These are phyloP conservation scores for Phytophthora idaei DNA, from an alignment of 352 stramenopile genomes.

Conservation along the genomic window DNA sequence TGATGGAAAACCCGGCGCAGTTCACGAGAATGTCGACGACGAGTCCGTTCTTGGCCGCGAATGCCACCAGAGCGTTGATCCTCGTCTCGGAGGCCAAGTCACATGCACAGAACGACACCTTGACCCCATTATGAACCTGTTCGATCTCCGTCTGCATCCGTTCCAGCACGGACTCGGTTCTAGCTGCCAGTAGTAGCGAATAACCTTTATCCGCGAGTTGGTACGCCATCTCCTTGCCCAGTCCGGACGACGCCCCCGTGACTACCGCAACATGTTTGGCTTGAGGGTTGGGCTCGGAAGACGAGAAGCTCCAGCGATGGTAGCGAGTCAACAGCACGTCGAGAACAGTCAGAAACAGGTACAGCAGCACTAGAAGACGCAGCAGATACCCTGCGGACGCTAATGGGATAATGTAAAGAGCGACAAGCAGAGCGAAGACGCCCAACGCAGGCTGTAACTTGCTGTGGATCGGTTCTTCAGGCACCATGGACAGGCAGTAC, in stretches of 20 bases:
- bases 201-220: constrained; percentile 65
- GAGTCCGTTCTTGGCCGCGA: constrained; percentile 49
- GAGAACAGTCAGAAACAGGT: constrained; percentile 40
- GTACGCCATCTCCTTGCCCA: constrained; percentile 73
- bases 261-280: constrained; percentile 46
- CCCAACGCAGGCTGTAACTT: constrained; percentile 32
- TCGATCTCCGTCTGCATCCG: constrained; percentile 62
- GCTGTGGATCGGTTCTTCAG: constrained; percentile 17
- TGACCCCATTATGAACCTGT: constrained; percentile 40
- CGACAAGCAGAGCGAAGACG: constrained; percentile 32
- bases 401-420: constrained; percentile 28
- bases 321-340: constrained; percentile 55
- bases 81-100: constrained; percentile 52
- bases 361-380: constrained; percentile 37
- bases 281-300: constrained; percentile 28
- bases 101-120: constrained; percentile 46
- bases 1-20: constrained; percentile 58
- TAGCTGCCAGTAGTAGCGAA: constrained; percentile 64
- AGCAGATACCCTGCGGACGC: constrained; percentile 26
- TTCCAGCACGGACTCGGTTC: constrained; percentile 52
- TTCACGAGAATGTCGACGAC: constrained; percentile 82
- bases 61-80: constrained; percentile 42
- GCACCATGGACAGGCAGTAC: constrained; percentile 9
- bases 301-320: constrained; percentile 52
- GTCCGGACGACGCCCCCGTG: constrained; percentile 68